Base-by-base conservation (phyloP, 352 stramenopile genomes). In the Pythium rhizo-oryzae region DNA sequence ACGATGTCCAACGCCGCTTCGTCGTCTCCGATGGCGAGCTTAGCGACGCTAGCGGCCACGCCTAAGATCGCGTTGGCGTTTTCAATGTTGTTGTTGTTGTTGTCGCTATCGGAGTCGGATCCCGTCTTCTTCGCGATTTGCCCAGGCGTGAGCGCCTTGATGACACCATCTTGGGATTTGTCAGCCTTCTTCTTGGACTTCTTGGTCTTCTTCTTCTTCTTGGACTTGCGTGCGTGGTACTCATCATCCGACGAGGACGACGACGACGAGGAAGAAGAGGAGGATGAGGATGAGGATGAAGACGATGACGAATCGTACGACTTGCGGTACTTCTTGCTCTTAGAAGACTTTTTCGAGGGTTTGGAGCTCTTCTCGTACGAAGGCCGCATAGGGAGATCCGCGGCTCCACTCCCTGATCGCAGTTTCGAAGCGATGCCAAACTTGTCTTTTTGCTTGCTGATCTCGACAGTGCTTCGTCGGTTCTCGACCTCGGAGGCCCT, bases 81-180 rank as follows among this genome's bases (percentile, higher is more conserved):
- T 47, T 47, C 41, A 47, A n/a, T 16, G 41, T 21, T n/a, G 41
- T 21, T n/a, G n/a, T n/a, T n/a, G n/a, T n/a, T 16, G 41, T 47
- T n/a, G 18, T 47, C 41, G 41, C 41, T 47, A 15, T 47, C 41
- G 2, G 41, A 47, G 18, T 47, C 55, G 1, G 25, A 30, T 4
- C 60, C 60, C 0, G 44, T 69, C 28, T 62, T 59, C 54, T 73
- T 73, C 53, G 46, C 50, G 47, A 73, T 65, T 39, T 73, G 18
- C 18, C 51, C 67, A 9, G 67, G 67, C 39, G 60, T 58, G 19
- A 73, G 43, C 1, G 60, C 43, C 49, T 62, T 53, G 28, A 72
- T 67, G 9, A 63, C 11, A 23, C 51, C 59, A 21, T 30, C 18
- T 0, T 63, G 23, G 13, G 50, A n/a, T 23, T 57, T 66, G 24